A percentile compares a stretch with the other conserved stretches of the same genome.
phyloP scores from a whole-genome alignment of 1,284 basidiomycete genomes.

The Moesziomyces globuligerus region DNA sequence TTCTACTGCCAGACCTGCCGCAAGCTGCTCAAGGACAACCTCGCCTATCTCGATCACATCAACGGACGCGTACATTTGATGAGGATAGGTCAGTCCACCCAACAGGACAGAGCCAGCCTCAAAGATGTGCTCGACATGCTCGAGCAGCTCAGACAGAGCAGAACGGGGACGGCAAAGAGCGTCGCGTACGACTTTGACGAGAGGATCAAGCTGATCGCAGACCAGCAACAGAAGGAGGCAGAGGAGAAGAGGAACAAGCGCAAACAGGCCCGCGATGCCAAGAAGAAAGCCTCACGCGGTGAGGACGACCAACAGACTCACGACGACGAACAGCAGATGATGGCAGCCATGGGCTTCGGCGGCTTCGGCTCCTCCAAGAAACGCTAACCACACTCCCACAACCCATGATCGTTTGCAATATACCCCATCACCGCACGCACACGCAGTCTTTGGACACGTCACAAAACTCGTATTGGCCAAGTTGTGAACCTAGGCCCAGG shows the following conservation, averaged over 20 bases:
- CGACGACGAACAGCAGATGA: conserved; percentile 73
- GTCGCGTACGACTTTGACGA: conserved; percentile 87
- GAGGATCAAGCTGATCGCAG: conserved; percentile 83
- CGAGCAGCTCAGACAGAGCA: conserved; percentile 74
- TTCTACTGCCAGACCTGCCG: conserved; percentile 68
- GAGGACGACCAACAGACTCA: background rate
- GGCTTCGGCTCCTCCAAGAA: conserved; percentile 83
- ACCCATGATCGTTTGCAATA: background rate
- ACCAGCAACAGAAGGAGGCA: conserved; percentile 71
- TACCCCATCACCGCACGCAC: conserved; percentile 3
- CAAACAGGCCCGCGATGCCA: conserved; percentile 77
- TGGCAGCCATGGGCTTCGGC: conserved; percentile 89
- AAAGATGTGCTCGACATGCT: conserved; percentile 91
- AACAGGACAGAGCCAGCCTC: conserved; percentile 86
- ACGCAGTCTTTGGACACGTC: background rate
- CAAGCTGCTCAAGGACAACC: conserved; percentile 90
- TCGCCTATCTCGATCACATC: conserved; percentile 93
- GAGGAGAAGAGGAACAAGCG: conserved; percentile 75
- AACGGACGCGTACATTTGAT: conserved; percentile 92
- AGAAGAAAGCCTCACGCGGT: conserved; percentile 13
- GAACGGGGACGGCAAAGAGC: conserved; percentile 8
- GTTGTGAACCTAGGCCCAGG: conserved; percentile 56
- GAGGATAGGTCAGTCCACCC: conserved; percentile 91
- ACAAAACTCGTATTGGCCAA: too few species aligned
- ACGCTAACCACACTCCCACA: conserved; percentile 9